phyloP scores from a whole-genome alignment of 139 green algal genomes.

The Chlorella sorokiniana region DNA sequence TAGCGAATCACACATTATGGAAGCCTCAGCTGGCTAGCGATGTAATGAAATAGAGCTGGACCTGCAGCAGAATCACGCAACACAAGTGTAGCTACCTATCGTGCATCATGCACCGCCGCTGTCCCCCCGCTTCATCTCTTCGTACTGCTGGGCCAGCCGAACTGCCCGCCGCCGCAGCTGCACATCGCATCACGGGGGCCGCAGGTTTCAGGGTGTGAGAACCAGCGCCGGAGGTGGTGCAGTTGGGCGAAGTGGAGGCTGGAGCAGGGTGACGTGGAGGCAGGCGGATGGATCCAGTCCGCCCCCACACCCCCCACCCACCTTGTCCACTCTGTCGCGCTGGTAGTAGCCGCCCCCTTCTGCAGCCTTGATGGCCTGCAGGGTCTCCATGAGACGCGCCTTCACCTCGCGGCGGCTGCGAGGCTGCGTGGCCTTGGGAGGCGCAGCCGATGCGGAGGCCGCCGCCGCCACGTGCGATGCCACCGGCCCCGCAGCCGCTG shows the following conservation, averaged over 20 bases:
- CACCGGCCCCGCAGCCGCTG: no score
- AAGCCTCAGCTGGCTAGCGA: background rate
- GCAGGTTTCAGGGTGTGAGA: no score
- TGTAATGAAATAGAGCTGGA: background rate
- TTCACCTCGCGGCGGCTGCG: background rate
- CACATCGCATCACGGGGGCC: no score
- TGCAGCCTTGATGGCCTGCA: conserved; percentile 8
- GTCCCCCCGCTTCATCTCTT: background rate
- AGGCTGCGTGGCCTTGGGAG: background rate
- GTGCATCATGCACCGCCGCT: background rate
- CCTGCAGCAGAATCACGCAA: background rate
- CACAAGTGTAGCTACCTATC: background rate
- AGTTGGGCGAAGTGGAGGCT: no score
- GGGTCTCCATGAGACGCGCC: background rate
- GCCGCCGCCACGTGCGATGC: no score
- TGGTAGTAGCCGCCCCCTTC: conserved; percentile 1
- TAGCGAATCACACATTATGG: background rate
- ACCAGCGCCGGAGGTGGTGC: no score
- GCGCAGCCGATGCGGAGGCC: no score
- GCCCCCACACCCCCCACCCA: background rate
- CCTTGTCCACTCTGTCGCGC: background rate
- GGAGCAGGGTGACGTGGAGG: no score
- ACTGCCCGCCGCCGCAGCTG: background rate
- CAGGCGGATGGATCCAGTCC: no score
- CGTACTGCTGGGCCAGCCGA: background rate